Evolutionary conservation across 2,329 filamentous ascomycete genomes (phyloP), one percentile per base, ranked within the genome.

Genomic region (Fusarium sp.): DNA sequence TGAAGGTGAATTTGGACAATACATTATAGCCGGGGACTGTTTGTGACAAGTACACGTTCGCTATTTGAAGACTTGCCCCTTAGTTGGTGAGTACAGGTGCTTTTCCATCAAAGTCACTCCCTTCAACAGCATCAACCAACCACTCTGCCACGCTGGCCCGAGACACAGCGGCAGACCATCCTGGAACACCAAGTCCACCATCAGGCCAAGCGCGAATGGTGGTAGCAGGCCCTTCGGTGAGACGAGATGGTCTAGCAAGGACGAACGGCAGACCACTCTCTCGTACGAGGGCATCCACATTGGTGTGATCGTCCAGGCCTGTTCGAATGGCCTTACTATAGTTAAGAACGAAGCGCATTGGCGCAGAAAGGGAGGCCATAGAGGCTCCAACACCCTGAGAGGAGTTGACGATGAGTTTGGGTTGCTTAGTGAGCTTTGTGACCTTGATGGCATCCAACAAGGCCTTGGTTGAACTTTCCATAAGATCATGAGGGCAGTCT

Each of bases 341-440:
- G 35, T 78, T 81, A 74, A 90, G 85, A n/a, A 89, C 68, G 37
- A 83, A 65, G 18, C 84, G 82, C 72, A 89, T 75, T 1, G 85
- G 78, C 37, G 81, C 83, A 50, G 83, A 79, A 67, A 88, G 76
- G 59, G 84, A 83, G 0, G 67, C 30, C 77, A 82, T 86, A 6
- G 87, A 89, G 34, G 82, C 78, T 0, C 85, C 87, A 1, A 85
- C 84, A 13, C 88, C 89, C 69, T 87, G 85, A 1, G 86, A 84
- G 14, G 85, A 87, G 79, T 90, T 84, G 57, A 88, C 81, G 30
- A 90, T 82, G 3, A 89, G 74, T 61, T 87, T 88, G 56, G 70
- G 59, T 11, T 82, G 80, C 0, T 86, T 86, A 5, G 10, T 18
- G 23, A 37, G 54, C 23, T 25, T 16, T 4, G 84, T 72, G 52